These are phyloP conservation scores for Beauveria brongniartii DNA, from an alignment of 2,329 filamentous ascomycete genomes.

Conservation along the genomic window DNA sequence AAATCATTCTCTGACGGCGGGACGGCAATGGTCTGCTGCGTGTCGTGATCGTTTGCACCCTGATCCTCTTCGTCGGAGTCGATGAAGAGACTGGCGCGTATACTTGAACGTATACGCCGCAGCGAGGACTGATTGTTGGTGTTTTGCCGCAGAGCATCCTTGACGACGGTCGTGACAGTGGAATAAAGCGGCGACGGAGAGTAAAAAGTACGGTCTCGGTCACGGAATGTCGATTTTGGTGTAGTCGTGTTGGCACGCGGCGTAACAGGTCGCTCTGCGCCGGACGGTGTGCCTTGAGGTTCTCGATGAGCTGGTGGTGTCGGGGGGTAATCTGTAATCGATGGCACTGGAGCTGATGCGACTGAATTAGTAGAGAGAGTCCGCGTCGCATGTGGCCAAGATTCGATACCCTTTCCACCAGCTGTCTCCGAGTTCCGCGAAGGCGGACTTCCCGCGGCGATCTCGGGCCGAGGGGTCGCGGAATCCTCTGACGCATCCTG, in stretches of 20 bases:
- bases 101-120: slow-evolving; percentile 39
- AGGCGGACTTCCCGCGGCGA: slow-evolving; percentile 12
- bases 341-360: not conserved
- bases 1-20: slow-evolving; percentile 21
- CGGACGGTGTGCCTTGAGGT: not conserved
- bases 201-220: slow-evolving; percentile 40
- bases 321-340: slow-evolving; percentile 16
- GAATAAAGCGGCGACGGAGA: slow-evolving; percentile 53
- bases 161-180: slow-evolving; percentile 49
- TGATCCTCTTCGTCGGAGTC: slow-evolving; percentile 32
- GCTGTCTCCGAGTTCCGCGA: not conserved
- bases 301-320: slow-evolving; percentile 10
- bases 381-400: slow-evolving; percentile 27
- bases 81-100: slow-evolving; percentile 48
- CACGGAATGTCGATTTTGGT: slow-evolving; percentile 23
- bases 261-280: slow-evolving; percentile 20
- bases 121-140: slow-evolving; percentile 36
- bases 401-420: slow-evolving; percentile 22
- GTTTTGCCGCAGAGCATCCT: slow-evolving; percentile 43
- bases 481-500: slow-evolving; percentile 26
- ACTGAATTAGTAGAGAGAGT: slow-evolving; percentile 28
- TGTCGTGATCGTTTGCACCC: slow-evolving; percentile 14
- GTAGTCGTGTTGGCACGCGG: slow-evolving; percentile 21
- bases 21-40: slow-evolving; percentile 15
- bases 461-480: slow-evolving; percentile 25